A percentile compares a stretch with the other conserved stretches of the same genome.
Evolutionary conservation across 306 rosid species (phyloP).

Genomic region (Astragalus membranaceus): DNA sequence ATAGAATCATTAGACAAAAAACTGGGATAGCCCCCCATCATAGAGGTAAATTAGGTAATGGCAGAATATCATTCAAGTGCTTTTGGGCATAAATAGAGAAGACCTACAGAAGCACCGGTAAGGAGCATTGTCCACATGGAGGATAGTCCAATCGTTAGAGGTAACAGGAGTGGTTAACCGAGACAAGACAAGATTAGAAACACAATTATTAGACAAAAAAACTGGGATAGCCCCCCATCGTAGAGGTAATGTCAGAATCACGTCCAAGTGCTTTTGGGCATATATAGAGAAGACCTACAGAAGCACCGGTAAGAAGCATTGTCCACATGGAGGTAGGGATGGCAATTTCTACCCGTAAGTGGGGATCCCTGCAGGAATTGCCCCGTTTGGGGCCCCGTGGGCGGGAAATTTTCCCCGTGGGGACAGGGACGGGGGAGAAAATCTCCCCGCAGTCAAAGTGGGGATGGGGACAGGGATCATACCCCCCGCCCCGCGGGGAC

Average conservation of each 20-base stretch:
- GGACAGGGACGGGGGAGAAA: too few species aligned
- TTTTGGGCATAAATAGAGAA: background rate
- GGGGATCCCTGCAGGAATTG: too few species aligned
- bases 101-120: background rate
- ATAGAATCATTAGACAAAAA: background rate
- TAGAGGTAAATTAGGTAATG: background rate
- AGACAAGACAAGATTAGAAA: background rate
- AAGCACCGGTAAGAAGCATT: background rate
- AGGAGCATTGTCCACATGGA: background rate
- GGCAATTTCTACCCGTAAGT: too few species aligned
- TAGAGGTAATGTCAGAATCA: background rate
- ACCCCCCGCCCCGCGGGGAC: too few species aligned
- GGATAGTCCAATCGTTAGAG: background rate
- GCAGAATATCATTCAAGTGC: background rate
- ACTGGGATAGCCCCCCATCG: background rate
- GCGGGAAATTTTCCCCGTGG: too few species aligned
- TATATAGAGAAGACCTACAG: background rate
- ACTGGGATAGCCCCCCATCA: background rate
- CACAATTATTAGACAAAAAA: background rate
- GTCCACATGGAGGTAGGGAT: background rate
- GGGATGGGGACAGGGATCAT: too few species aligned
- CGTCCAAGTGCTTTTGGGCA: background rate
- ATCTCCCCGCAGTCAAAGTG: too few species aligned
- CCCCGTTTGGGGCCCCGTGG: too few species aligned
- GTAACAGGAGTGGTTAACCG: background rate